Evolutionary conservation across 306 rosid genomes (phyloP).

Genomic region (Begonia peltatifolia): DNA sequence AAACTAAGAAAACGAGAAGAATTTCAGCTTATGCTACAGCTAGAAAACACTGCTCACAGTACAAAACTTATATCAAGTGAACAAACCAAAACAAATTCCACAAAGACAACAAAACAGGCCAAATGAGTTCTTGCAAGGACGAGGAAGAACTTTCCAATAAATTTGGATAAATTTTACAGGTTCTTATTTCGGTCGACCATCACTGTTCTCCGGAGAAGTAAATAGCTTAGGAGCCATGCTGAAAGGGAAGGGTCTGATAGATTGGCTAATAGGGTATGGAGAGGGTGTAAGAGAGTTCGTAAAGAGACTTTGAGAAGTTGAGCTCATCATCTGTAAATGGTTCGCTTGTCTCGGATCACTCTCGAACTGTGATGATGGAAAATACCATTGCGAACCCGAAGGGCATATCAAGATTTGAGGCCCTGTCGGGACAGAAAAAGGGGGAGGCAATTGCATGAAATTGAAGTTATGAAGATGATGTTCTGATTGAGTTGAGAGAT

Average conservation of each 20-base stretch:
- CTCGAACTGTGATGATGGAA: conserved; percentile 21
- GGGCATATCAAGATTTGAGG: conserved; percentile 31
- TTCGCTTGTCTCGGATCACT: conserved; percentile 34
- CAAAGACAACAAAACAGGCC: too few species aligned
- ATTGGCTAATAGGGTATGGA: conserved; percentile 23
- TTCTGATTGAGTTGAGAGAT: conserved; percentile 25
- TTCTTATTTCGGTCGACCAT: conserved; percentile 23
- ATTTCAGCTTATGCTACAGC: too few species aligned
- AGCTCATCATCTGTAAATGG: conserved; percentile 29
- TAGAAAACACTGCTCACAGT: too few species aligned
- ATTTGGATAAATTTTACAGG: too few species aligned
- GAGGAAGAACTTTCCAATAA: too few species aligned
- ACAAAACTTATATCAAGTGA: too few species aligned
- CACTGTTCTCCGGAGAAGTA: conserved; percentile 13
- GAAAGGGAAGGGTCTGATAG: conserved; percentile 26
- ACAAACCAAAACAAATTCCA: too few species aligned
- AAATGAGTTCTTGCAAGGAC: too few species aligned
- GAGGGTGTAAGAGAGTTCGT: conserved; percentile 12
- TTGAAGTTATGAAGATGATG: conserved; percentile 20
- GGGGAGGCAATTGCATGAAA: conserved; percentile 33
- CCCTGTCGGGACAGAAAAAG: conserved; percentile 42
- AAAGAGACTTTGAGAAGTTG: conserved; percentile 10
- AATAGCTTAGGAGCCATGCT: conserved; percentile 26
- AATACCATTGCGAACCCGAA: conserved; percentile 20
- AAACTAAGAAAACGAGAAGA: too few species aligned